Evolutionary conservation across 2,329 filamentous ascomycete genomes (phyloP).

Genomic region (Fusarium guadeloupense): DNA sequence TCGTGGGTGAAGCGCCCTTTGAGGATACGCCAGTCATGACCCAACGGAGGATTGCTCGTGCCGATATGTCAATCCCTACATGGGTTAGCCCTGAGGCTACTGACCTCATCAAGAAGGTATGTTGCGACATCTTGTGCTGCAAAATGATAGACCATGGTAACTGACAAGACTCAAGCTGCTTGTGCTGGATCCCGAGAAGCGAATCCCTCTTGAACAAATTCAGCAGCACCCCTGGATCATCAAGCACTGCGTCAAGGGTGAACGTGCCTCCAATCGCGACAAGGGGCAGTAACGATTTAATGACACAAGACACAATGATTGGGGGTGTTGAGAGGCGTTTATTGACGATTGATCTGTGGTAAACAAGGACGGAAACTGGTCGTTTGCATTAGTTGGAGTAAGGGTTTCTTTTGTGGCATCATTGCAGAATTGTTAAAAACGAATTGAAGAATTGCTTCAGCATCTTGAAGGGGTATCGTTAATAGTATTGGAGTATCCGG

Average conservation of each 20-base stretch:
- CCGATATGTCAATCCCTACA: slow-evolving; percentile 90
- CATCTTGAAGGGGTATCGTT: slow-evolving; percentile 40
- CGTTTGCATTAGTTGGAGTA: slow-evolving; percentile 47
- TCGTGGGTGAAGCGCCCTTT: slow-evolving; percentile 95
- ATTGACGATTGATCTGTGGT: slow-evolving; percentile 25
- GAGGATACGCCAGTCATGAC: slow-evolving; percentile 97
- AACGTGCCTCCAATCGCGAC: slow-evolving; percentile 62
- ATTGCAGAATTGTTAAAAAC: slow-evolving; percentile 20
- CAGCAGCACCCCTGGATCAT: slow-evolving; percentile 94
- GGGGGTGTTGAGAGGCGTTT: slow-evolving; percentile 35
- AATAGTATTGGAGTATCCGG: slow-evolving; percentile 36
- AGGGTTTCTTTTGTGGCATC: slow-evolving; percentile 34
- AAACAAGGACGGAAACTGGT: slow-evolving; percentile 29
- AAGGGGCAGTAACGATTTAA: slow-evolving; percentile 46
- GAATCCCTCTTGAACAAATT: slow-evolving; percentile 88
- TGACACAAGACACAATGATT: slow-evolving; percentile 24
- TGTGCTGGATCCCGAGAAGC: slow-evolving; percentile 91
- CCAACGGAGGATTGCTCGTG: slow-evolving; percentile 84
- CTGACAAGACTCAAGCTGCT: slow-evolving; percentile 70
- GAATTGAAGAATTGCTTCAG: slow-evolving; percentile 26
- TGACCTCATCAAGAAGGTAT: slow-evolving; percentile 90
- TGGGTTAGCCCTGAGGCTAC: slow-evolving; percentile 91
- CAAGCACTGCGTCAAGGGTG: slow-evolving; percentile 85
- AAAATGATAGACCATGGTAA: not conserved
- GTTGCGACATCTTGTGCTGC: slow-evolving; percentile 33